Percentiles rank a stretch among this genome's conserved stretches.
Evolutionary conservation across 176 grass and related monocot species (phyloP).

Genomic region (Avena atlantica): DNA sequence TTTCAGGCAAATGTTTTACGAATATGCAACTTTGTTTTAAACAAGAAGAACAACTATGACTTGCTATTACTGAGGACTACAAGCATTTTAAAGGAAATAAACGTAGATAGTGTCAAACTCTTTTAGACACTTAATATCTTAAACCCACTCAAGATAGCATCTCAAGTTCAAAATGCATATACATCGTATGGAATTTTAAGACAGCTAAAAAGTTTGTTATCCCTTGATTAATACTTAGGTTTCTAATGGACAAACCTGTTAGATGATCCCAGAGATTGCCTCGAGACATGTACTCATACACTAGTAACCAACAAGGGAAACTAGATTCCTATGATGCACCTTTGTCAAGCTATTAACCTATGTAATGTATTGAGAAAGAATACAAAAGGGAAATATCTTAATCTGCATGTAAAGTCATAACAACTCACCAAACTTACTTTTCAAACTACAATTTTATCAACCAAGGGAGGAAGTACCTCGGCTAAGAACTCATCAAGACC

Average conservation of each 20-base stretch:
- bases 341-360: slow-evolving; percentile 19
- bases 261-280: neutral
- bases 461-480: slow-evolving; percentile 34
- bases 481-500: slow-evolving; percentile 43
- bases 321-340: slow-evolving; percentile 5
- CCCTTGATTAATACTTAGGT: neutral
- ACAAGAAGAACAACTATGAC: neutral
- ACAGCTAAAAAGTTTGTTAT: too few relatives aligned
- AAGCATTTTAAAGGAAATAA: neutral
- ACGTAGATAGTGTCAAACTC: neutral
- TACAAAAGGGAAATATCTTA: neutral
- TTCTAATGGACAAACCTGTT: neutral
- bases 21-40: neutral
- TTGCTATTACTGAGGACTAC: neutral
- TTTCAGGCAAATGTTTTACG: neutral
- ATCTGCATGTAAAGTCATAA: neutral
- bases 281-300: slow-evolving; percentile 8
- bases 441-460: neutral
- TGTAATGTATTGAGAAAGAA: neutral
- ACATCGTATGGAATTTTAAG: neutral
- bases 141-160: neutral
- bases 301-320: neutral
- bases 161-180: neutral
- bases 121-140: neutral
- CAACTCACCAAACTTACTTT: neutral